These are phyloP conservation scores for Globisporangium abappressorium DNA, from an alignment of 352 stramenopile species.

Conservation along the genomic window DNA sequence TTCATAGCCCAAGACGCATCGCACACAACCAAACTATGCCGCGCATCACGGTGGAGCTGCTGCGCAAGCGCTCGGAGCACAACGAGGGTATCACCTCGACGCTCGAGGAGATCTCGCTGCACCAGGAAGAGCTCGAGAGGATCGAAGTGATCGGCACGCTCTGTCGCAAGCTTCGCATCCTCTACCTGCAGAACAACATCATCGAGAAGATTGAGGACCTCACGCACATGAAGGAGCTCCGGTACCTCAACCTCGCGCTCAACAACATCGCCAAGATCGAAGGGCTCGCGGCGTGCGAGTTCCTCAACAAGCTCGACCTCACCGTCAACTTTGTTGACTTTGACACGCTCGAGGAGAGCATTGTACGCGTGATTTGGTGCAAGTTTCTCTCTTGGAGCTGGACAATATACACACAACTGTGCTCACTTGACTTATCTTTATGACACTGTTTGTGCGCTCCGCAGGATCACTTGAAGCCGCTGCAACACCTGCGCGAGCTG, in stretches of 20 bases:
- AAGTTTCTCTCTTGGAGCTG: neutral
- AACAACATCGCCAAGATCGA: constrained; percentile 94
- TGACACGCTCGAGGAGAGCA: constrained; percentile 83
- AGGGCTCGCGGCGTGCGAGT: constrained; percentile 81
- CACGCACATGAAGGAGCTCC: constrained; percentile 90
- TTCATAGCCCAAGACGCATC: neutral
- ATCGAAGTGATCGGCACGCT: constrained; percentile 89
- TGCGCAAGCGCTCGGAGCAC: constrained; percentile 91
- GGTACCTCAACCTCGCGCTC: constrained; percentile 95
- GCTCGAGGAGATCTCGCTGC: constrained; percentile 92
- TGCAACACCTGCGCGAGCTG: constrained; percentile 88
- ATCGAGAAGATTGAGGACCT: constrained; percentile 92
- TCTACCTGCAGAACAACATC: constrained; percentile 97
- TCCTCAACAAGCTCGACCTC: constrained; percentile 92
- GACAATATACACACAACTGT: neutral
- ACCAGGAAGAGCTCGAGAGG: constrained; percentile 91
- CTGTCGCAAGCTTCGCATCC: constrained; percentile 91
- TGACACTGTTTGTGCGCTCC: neutral
- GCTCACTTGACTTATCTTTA: neutral
- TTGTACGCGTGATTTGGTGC: constrained; percentile 33
- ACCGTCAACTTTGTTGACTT: constrained; percentile 96
- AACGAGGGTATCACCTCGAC: constrained; percentile 92
- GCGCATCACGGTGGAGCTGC: constrained; percentile 75
- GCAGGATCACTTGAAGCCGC: constrained; percentile 66
- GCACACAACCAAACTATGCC: constrained; percentile 40